phyloP scores from a whole-genome alignment of 1,139 yeast genomes.

The Wickerhamomyces sp. region DNA sequence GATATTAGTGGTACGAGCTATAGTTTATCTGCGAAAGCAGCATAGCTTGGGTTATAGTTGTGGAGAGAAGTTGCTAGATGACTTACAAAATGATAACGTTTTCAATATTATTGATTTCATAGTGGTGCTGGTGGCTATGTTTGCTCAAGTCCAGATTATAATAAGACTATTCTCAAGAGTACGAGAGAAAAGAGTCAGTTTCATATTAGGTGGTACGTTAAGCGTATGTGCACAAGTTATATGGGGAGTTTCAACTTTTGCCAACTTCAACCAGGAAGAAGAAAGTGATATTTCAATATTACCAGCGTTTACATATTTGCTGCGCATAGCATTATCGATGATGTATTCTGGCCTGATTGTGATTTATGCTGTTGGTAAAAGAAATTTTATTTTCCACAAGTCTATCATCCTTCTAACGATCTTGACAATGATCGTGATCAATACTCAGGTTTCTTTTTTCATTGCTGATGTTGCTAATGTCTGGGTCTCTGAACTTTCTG shows the following conservation, averaged over 20 bases:
- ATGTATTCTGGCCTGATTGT: conserved; percentile 66
- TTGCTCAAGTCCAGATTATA: conserved; percentile 73
- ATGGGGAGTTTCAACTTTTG: conserved; percentile 65
- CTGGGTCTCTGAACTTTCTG: conserved; percentile 70
- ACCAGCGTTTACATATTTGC: conserved; percentile 75
- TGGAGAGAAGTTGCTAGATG: conserved; percentile 44
- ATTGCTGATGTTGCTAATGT: conserved; percentile 72
- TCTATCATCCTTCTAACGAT: conserved; percentile 50
- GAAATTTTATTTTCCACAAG: conserved; percentile 50
- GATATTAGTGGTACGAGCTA: conserved; percentile 44
- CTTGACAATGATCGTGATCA: conserved; percentile 54
- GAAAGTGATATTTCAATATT: conserved; percentile 53
- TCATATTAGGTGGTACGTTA: conserved; percentile 56
- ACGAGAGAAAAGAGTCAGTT: conserved; percentile 63
- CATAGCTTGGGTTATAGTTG: conserved; percentile 55
- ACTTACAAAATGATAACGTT: conserved; percentile 43
- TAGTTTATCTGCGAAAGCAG: conserved; percentile 42
- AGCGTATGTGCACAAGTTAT: conserved; percentile 58
- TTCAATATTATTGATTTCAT: conserved; percentile 62
- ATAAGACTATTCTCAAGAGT: conserved; percentile 70
- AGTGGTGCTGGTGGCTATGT: conserved; percentile 55
- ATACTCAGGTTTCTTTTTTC: conserved; percentile 69
- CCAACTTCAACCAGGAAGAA: conserved; percentile 25
- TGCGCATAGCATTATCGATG: conserved; percentile 70
- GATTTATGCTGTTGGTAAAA: conserved; percentile 53